Conservation (phyloP, 2,329 filamentous ascomycete genomes). For the Xylaria digitata region DNA sequence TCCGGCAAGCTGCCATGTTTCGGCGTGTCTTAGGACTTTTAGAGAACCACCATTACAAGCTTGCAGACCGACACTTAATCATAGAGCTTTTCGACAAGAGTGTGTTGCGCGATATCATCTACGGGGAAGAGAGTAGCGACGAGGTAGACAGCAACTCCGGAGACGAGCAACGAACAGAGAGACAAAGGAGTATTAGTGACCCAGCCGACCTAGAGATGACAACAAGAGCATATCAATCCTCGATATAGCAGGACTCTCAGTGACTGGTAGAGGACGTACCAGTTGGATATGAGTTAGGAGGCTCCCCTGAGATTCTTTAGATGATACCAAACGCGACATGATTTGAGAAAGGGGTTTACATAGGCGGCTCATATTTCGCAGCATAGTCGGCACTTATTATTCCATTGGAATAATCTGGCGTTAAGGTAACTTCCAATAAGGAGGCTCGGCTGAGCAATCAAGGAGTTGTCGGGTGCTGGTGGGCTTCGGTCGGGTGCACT, state of each 20-base stretch:
- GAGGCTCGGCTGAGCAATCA: slow-evolving; percentile 21
- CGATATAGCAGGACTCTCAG: slow-evolving; percentile 37
- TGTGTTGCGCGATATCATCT: slow-evolving; percentile 85
- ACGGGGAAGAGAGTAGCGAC: slow-evolving; percentile 68
- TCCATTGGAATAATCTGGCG: slow-evolving; percentile 34
- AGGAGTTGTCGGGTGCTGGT: slow-evolving; percentile 19
- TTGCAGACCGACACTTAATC: slow-evolving; percentile 88
- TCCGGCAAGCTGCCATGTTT: slow-evolving; percentile 82
- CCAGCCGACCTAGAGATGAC: slow-evolving; percentile 49
- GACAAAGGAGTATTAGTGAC: slow-evolving; percentile 64
- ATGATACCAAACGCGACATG: slow-evolving; percentile 32
- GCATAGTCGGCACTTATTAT: slow-evolving; percentile 22
- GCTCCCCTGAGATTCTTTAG: slow-evolving; percentile 24
- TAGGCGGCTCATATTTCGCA: slow-evolving; percentile 26
- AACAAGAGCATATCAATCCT: slow-evolving; percentile 39
- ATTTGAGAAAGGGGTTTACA: slow-evolving; percentile 26
- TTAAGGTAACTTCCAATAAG: slow-evolving; percentile 20
- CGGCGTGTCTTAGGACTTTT: slow-evolving; percentile 85
- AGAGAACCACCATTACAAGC: slow-evolving; percentile 88
- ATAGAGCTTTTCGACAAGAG: slow-evolving; percentile 94
- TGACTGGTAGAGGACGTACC: slow-evolving; percentile 21
- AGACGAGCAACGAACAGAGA: slow-evolving; percentile 65
- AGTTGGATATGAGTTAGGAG: slow-evolving; percentile 34
- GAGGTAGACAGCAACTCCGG: slow-evolving; percentile 58
- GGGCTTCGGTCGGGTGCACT: slow-evolving; percentile 25